phyloP scores from a whole-genome alignment of 2,329 filamentous ascomycete genomes.

The Aspergillus jensenii region DNA sequence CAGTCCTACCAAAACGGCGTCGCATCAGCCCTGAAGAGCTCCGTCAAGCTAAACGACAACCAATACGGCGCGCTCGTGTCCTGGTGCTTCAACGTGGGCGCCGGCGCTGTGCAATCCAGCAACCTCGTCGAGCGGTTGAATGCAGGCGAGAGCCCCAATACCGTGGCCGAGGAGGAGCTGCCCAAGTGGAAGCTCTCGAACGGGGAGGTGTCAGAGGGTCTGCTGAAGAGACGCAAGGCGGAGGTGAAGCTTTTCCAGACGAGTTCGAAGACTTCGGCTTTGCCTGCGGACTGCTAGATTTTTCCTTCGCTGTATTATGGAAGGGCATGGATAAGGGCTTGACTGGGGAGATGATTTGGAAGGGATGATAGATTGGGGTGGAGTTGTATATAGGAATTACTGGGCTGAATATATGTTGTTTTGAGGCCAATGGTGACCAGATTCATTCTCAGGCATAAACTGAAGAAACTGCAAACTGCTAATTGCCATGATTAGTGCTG shows the following conservation, averaged over 20 bases:
- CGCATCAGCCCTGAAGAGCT: constrained; percentile 33
- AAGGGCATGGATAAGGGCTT: no score
- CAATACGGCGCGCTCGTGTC: constrained; percentile 55
- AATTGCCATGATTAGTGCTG: no score
- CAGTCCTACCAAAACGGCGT: constrained; percentile 42
- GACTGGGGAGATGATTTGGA: no score
- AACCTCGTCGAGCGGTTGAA: constrained; percentile 47
- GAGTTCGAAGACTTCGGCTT: background rate
- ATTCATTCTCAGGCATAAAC: no score
- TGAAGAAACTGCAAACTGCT: no score
- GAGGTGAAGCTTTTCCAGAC: constrained; percentile 46
- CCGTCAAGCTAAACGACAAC: constrained; percentile 49
- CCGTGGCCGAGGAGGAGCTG: constrained; percentile 38
- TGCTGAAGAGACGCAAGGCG: constrained; percentile 20
- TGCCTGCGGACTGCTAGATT: constrained; percentile 10
- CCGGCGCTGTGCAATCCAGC: constrained; percentile 42
- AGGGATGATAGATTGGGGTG: no score
- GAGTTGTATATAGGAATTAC: no score
- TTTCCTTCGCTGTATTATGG: no score
- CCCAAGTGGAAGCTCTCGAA: background rate
- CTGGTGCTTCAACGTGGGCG: constrained; percentile 55
- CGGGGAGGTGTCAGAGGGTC: background rate
- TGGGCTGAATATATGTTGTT: no score
- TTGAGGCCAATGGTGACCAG: no score
- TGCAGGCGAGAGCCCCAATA: constrained; percentile 42